phyloP scores from a whole-genome alignment of 768 basidiomycete species.

The Sutorius australiensis region DNA sequence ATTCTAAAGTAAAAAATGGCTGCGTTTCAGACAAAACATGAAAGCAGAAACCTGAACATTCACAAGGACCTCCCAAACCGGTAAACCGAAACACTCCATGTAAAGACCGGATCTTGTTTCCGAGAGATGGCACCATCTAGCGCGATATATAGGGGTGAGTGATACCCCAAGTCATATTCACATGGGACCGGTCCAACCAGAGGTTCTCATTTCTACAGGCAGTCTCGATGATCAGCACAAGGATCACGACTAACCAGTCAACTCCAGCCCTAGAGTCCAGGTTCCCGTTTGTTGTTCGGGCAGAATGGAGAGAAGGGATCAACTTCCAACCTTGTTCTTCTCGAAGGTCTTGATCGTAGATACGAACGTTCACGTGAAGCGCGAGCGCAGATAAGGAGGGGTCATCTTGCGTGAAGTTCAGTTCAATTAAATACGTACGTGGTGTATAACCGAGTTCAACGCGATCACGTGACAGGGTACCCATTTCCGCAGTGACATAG shows the following conservation, averaged over 20 bases:
- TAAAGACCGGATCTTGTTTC: background rate
- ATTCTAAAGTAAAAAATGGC: background rate
- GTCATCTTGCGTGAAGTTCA: too few species aligned
- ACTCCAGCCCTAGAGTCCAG: too few species aligned
- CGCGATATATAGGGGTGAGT: background rate
- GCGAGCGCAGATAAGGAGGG: background rate
- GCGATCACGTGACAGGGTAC: constrained; percentile 19
- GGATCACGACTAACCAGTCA: background rate
- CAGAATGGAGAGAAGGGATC: background rate
- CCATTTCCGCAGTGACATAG: background rate
- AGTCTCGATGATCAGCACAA: background rate
- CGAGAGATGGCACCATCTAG: background rate
- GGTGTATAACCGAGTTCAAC: background rate
- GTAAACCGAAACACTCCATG: background rate
- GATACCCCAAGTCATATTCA: background rate
- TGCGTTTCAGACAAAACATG: background rate
- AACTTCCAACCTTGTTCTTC: background rate
- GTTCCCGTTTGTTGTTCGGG: too few species aligned
- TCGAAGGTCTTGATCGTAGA: background rate
- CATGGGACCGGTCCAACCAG: background rate
- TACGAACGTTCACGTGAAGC: background rate
- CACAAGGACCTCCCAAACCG: background rate
- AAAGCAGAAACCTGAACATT: background rate
- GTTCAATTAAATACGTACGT: too few species aligned
- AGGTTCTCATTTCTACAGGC: background rate